Evolutionary conservation across 805 yeast species (phyloP), one percentile per base, ranked within the genome.

Genomic region (Kluyveromyces aestuarii): DNA sequence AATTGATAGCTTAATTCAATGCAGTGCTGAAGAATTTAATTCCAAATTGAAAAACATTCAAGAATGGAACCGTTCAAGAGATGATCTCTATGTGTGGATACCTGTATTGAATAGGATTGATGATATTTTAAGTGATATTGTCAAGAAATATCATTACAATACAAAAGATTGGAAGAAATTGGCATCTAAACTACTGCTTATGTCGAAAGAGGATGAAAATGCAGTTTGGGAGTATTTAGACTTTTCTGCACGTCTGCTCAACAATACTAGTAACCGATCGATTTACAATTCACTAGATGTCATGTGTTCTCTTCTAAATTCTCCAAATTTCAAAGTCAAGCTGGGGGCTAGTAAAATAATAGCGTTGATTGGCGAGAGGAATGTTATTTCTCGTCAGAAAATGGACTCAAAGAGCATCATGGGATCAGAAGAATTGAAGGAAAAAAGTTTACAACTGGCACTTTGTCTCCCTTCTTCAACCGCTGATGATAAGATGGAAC

Each of bases 71-170:
- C 68, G 81, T 21, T 82, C 87, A 8, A 72, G 80, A 51, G 86
- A 84, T 37, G 84, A 87, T 55, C 65, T 91, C 35, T 75, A 75
- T 51, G 82, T 81, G 50, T 90, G 96, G 93, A 77, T 86, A 27
- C 76, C 83, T 0, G 79, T 87, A 1, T 70, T 91, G 56, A 84
- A 88, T 63, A 72, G 82, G 56, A 79, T 90, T 59, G 96, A 90
- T 61, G 74, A 71, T 11, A 73, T 87, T 7, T 68, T 87, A 47
- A 84, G 80, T 46, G 56, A 58, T 3, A 68, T 75, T 19, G 75
- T 84, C 14, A 66, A 66, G 8, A 78, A 78, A 51, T 84, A 87
- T 57, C 47, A 54, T 2, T 63, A 65, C 45, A 51, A 53, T 10
- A 50, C 60, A 6, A 36, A 52, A 8, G 66, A 63, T 35, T 64